A percentile compares a stretch with the other conserved stretches of the same genome.
These are phyloP conservation scores for Phellinidium pouzarii DNA, from an alignment of 1,284 basidiomycete genomes.

Conservation along the genomic window DNA sequence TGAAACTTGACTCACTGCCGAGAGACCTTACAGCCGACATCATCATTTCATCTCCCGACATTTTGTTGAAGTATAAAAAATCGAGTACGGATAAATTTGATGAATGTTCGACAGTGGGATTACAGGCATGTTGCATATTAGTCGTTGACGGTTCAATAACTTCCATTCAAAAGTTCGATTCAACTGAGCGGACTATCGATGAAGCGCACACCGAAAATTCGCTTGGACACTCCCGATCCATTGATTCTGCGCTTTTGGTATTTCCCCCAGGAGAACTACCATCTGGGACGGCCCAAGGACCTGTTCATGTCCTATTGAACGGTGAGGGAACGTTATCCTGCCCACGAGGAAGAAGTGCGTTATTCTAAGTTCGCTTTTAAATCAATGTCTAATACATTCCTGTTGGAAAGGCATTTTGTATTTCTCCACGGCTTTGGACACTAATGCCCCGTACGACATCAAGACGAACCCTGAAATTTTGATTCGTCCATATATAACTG, in stretches of 20 bases:
- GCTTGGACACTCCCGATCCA: constrained; percentile 24
- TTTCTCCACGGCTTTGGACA: constrained; percentile 42
- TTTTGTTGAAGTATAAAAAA: constrained; percentile 25
- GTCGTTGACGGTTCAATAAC: constrained; percentile 49
- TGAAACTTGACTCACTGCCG: constrained; percentile 57
- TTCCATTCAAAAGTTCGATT: constrained; percentile 18
- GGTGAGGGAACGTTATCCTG: constrained; percentile 84
- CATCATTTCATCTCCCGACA: constrained; percentile 37
- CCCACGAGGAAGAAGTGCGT: constrained; percentile 76
- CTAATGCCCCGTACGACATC: constrained; percentile 17
- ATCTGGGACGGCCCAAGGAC: constrained; percentile 38
- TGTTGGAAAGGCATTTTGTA: constrained; percentile 52
- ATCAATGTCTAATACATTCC: background rate
- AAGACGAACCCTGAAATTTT: constrained; percentile 35
- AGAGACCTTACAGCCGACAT: constrained; percentile 42
- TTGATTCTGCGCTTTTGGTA: constrained; percentile 72
- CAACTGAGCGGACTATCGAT: constrained; percentile 22
- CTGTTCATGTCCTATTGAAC: constrained; percentile 68
- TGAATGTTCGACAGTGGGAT: constrained; percentile 12
- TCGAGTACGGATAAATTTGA: constrained; percentile 16
- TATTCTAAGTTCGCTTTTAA: no score
- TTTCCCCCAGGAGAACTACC: constrained; percentile 69
- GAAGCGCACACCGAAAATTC: constrained; percentile 21
- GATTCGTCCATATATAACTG: constrained; percentile 56
- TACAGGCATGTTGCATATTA: constrained; percentile 47